Conservation (phyloP, 2,329 filamentous ascomycete species). For the Chrysoporthe cubensis region DNA sequence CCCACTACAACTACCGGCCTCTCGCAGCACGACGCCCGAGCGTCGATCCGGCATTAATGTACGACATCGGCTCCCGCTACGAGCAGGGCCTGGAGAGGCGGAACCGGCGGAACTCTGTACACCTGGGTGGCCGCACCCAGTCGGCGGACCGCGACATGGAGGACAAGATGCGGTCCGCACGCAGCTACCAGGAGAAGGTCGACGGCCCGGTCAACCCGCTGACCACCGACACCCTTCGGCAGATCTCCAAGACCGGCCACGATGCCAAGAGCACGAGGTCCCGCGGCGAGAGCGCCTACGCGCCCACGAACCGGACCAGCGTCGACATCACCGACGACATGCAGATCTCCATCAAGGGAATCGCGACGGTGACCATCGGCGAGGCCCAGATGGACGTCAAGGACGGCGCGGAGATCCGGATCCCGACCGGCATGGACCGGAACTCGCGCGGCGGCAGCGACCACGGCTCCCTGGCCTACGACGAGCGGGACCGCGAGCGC, state of each 20-base stretch:
- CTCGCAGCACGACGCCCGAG: slow-evolving; percentile 36
- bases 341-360: slow-evolving; percentile 63
- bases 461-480: slow-evolving; percentile 45
- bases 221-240: slow-evolving; percentile 60
- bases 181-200: slow-evolving; percentile 56
- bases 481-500: slow-evolving; percentile 48
- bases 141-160: slow-evolving; percentile 38
- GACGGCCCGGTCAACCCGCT: slow-evolving; percentile 52
- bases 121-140: slow-evolving; percentile 38
- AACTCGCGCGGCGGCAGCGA: slow-evolving; percentile 26
- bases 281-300: slow-evolving; percentile 67
- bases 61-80: slow-evolving; percentile 45
- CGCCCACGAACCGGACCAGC: slow-evolving; percentile 60
- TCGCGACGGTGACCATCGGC: slow-evolving; percentile 59
- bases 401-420: slow-evolving; percentile 64
- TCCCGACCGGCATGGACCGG: slow-evolving; percentile 51
- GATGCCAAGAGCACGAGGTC: slow-evolving; percentile 63
- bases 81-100: slow-evolving; percentile 45
- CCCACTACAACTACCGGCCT: slow-evolving; percentile 38
- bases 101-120: slow-evolving; percentile 44
- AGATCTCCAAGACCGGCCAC: slow-evolving; percentile 53
- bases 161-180: slow-evolving; percentile 48
- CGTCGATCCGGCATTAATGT: slow-evolving; percentile 40
- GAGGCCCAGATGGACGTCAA: slow-evolving; percentile 62
- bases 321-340: slow-evolving; percentile 57